Evolutionary conservation across 805 yeast species (phyloP).

Genomic region (Teunomyces cretensis): DNA sequence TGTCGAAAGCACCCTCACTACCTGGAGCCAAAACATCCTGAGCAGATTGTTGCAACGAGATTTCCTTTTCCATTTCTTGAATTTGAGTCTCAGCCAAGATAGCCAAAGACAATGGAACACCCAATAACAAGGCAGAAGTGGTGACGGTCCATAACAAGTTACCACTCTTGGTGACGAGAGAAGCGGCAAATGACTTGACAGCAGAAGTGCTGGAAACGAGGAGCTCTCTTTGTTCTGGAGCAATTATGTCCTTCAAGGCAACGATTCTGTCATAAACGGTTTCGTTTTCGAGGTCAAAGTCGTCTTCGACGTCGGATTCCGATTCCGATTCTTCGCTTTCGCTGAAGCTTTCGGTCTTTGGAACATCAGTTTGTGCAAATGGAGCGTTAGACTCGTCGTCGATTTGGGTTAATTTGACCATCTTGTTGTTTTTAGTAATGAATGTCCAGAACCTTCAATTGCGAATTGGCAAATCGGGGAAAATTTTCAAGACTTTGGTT

Average conservation of each 20-base stretch:
- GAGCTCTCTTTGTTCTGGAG: slow-evolving; percentile 75
- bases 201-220: slow-evolving; percentile 35
- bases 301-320: slow-evolving; percentile 63
- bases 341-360: slow-evolving; percentile 28
- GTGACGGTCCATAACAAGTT: slow-evolving; percentile 81
- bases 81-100: slow-evolving; percentile 91
- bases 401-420: slow-evolving; percentile 77
- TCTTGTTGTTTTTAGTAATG: slow-evolving; percentile 22
- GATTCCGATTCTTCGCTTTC: slow-evolving; percentile 39
- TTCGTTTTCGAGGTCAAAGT: slow-evolving; percentile 76
- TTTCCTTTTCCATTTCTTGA: slow-evolving; percentile 90
- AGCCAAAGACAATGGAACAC: slow-evolving; percentile 89
- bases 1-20: slow-evolving; percentile 28
- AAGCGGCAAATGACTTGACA: slow-evolving; percentile 29
- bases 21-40: slow-evolving; percentile 74
- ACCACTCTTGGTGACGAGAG: slow-evolving; percentile 63
- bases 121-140: slow-evolving; percentile 79
- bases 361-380: slow-evolving; percentile 36
- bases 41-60: slow-evolving; percentile 76
- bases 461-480: slow-evolving; percentile 1
- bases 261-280: slow-evolving; percentile 81
- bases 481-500: slow-evolving; percentile 5
- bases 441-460: slow-evolving; percentile 1
- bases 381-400: slow-evolving; percentile 52
- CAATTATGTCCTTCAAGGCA: slow-evolving; percentile 88